Evolutionary conservation across 129 eudicot genomes (phyloP), one percentile per base, ranked within the genome.

Genomic region (Artemisia argyi): DNA sequence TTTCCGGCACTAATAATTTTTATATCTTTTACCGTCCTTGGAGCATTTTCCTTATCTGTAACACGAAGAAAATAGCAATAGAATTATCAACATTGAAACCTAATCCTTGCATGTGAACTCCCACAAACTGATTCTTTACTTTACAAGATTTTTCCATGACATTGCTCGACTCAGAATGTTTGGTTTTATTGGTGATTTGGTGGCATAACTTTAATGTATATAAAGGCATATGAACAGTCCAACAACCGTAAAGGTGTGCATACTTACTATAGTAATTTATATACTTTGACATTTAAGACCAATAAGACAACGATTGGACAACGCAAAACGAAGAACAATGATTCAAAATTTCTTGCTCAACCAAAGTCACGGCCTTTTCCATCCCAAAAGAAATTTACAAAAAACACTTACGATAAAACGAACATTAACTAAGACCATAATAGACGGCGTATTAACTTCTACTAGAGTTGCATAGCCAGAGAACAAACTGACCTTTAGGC

Each of bases 1-100:
- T 87, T 88, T 28, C 97, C 97, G 0, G 86, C 95, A 48, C 91
- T 87, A 50, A 91, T 91, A 44, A 91, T 59, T 83, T 91, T 91
- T 53, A 91, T 54, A 63, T 91, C 97, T 80, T 87, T 87, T 65
- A 91, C 91, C 5, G 97, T 87, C 66, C 79, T 79, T 50, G 97
- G 97, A 71, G 85, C 88, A 77, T 87, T 85, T 49, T 80, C 91
- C 76, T 86, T 91, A 51, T 85, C 97, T 91, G 85, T 47, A n/a
- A 57, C 58, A 71, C 61, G 42, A 17, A 46, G 52, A 67, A 54
- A 53, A 53, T 11, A 61, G 54, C 14, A 75, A 39, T 8, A 39
- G 46, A 39, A 39, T 39, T 39, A 39, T 1, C 2, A 39, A 6
- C 7, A 39, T 7, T 7, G 0, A 39, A 7, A 39, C 46, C 10